Conservation (phyloP, 1,284 basidiomycete genomes). For the Boletus semigastroideus region DNA sequence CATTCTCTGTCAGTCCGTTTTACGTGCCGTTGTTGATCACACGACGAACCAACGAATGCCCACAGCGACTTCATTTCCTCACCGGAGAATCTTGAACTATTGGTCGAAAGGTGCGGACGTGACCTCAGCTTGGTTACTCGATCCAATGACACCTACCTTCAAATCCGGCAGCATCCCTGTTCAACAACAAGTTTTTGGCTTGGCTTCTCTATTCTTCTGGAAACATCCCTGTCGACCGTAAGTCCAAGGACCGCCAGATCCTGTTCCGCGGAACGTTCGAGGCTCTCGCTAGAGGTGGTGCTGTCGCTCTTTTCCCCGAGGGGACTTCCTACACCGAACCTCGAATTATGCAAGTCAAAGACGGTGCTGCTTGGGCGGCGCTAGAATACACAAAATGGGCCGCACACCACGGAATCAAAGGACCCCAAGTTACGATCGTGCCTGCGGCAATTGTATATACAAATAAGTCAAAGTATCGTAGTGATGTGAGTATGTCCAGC, state of each 20-base stretch:
- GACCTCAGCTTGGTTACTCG: constrained; percentile 7
- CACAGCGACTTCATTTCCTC: constrained; percentile 74
- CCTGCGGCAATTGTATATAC: constrained; percentile 92
- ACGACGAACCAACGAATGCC: constrained; percentile 15
- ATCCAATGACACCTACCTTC: constrained; percentile 12
- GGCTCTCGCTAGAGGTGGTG: constrained; percentile 73
- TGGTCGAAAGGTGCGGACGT: constrained; percentile 77
- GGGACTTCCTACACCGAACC: constrained; percentile 91
- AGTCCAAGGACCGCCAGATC: constrained; percentile 84
- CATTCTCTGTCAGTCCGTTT: constrained; percentile 63
- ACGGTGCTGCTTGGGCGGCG: constrained; percentile 94
- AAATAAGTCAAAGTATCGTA: constrained; percentile 92
- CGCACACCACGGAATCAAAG: constrained; percentile 45
- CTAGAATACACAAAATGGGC: constrained; percentile 89
- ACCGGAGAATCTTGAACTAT: constrained; percentile 82
- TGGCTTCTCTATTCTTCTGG: constrained; percentile 86
- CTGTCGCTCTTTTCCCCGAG: constrained; percentile 93
- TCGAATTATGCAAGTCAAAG: constrained; percentile 90
- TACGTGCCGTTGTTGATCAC: constrained; percentile 11
- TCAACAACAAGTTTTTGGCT: constrained; percentile 71
- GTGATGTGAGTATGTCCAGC: constrained; percentile 55
- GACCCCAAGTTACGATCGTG: constrained; percentile 54
- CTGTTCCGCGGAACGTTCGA: constrained; percentile 92
- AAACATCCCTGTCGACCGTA: constrained; percentile 94
- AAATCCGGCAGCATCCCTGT: constrained; percentile 59